These are phyloP conservation scores for Sporothrix pallida DNA, from an alignment of 2,329 filamentous ascomycete genomes.

Conservation along the genomic window DNA sequence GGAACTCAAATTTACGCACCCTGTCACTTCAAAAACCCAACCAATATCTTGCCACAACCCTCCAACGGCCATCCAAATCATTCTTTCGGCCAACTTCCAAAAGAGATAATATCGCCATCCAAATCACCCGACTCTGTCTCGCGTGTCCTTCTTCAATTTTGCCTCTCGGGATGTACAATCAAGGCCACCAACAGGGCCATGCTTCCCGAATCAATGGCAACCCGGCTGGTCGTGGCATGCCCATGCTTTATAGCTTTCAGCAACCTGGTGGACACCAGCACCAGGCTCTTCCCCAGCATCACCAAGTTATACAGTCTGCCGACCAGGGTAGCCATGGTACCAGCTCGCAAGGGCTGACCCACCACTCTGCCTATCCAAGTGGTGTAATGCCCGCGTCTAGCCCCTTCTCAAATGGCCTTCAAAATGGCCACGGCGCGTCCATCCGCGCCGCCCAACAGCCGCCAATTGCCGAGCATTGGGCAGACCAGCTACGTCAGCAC, in stretches of 20 bases:
- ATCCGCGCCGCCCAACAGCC: conserved; percentile 48
- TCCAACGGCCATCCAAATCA: conserved; percentile 45
- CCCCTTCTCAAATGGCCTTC: conserved; percentile 39
- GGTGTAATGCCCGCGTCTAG: conserved; percentile 41
- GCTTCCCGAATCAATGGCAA: conserved; percentile 78
- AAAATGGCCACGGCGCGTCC: conserved; percentile 56
- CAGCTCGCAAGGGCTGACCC: conserved; percentile 62
- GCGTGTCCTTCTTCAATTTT: conserved; percentile 42
- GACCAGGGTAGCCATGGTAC: conserved; percentile 61
- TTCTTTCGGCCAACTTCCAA: conserved; percentile 45
- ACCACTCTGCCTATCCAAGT: conserved; percentile 67
- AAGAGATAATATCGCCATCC: conserved; percentile 42
- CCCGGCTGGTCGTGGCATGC: conserved; percentile 63
- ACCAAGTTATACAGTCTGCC: conserved; percentile 61
- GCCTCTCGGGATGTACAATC: conserved; percentile 70
- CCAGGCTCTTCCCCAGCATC: conserved; percentile 68
- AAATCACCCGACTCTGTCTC: conserved; percentile 43
- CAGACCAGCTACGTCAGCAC: conserved; percentile 80
- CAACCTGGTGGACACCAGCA: conserved; percentile 66
- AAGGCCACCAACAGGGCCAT: conserved; percentile 73
- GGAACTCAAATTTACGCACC: conserved; percentile 64
- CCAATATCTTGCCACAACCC: conserved; percentile 42
- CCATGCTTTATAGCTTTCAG: conserved; percentile 73
- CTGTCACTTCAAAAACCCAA: conserved; percentile 53
- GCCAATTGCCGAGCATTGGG: conserved; percentile 75